Evolutionary conservation across 208 protist genomes (phyloP).

Genomic region (Trypanosoma mega): DNA sequence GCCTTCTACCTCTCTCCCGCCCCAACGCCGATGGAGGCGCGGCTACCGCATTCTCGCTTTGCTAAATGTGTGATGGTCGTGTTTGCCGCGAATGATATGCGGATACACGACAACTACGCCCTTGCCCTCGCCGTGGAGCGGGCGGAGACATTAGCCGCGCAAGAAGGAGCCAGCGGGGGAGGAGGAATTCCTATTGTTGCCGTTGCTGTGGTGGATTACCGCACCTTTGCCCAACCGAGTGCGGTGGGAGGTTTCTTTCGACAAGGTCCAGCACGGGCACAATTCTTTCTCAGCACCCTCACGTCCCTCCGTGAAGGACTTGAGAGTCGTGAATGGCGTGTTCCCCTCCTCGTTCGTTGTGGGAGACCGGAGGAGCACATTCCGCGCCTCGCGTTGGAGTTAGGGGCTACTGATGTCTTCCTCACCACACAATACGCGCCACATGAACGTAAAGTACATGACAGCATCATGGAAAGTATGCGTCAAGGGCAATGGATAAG

Average conservation of each 20-base stretch:
- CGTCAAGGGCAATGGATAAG: slow-evolving; percentile 48
- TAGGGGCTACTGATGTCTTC: slow-evolving; percentile 71
- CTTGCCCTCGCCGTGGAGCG: slow-evolving; percentile 69
- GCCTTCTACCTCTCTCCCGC: slow-evolving; percentile 53
- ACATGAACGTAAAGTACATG: slow-evolving; percentile 78
- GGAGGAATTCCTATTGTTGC: slow-evolving; percentile 58
- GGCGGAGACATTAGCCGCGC: too few relatives aligned
- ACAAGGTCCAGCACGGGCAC: slow-evolving; percentile 75
- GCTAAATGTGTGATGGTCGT: slow-evolving; percentile 70
- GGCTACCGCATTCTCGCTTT: slow-evolving; percentile 13
- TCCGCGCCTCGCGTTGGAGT: slow-evolving; percentile 72
- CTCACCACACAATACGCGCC: slow-evolving; percentile 88
- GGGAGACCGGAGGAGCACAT: slow-evolving; percentile 85
- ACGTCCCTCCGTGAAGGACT: slow-evolving; percentile 60
- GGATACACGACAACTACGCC: slow-evolving; percentile 84
- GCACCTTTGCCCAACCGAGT: slow-evolving; percentile 85
- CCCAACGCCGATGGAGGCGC: slow-evolving; percentile 40
- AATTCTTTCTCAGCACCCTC: slow-evolving; percentile 74
- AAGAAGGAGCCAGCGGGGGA: too few relatives aligned
- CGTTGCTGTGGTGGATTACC: slow-evolving; percentile 78
- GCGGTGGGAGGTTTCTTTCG: slow-evolving; percentile 80
- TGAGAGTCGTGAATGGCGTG: slow-evolving; percentile 37
- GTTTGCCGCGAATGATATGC: slow-evolving; percentile 80
- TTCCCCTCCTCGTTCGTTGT: slow-evolving; percentile 79
- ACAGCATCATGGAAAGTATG: slow-evolving; percentile 38